Evolutionary conservation across 2,329 filamentous ascomycete species (phyloP).

Genomic region (Dothidotthia symphoricarpi): DNA sequence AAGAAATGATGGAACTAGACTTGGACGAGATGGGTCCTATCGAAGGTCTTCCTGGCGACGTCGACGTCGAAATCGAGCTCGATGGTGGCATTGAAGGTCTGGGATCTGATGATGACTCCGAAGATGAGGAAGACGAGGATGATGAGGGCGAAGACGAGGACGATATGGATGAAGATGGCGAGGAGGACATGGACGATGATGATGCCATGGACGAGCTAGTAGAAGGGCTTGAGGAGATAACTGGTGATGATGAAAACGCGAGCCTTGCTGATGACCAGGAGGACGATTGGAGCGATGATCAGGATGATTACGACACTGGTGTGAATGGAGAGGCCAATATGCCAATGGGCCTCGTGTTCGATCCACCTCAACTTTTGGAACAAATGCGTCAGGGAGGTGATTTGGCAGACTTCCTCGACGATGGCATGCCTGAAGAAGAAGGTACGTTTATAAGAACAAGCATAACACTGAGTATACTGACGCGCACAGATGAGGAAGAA

Average conservation of each 20-base stretch:
- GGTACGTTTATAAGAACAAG: conserved; percentile 48
- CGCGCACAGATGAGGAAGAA: conserved; percentile 59
- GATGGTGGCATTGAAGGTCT: conserved; percentile 63
- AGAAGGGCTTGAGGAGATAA: conserved; percentile 46
- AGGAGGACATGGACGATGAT: conserved; percentile 41
- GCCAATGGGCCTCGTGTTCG: conserved; percentile 40
- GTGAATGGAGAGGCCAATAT: conserved; percentile 56
- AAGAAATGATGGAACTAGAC: conserved; percentile 77
- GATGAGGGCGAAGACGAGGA: conserved; percentile 50
- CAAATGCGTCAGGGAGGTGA: conserved; percentile 46
- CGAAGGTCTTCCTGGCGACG: conserved; percentile 62
- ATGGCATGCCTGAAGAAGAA: conserved; percentile 57
- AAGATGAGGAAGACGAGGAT: conserved; percentile 56
- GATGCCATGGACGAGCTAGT: conserved; percentile 27
- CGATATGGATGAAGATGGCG: conserved; percentile 51
- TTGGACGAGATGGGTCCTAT: conserved; percentile 74
- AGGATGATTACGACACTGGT: conserved; percentile 45
- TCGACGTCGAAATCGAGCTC: conserved; percentile 85
- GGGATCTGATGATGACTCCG: conserved; percentile 54
- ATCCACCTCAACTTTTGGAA: conserved; percentile 41
- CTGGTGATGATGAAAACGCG: conserved; percentile 49
- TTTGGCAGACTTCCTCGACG: conserved; percentile 55
- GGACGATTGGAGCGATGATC: conserved; percentile 48
- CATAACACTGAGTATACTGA: conserved; percentile 3
- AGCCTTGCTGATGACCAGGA: conserved; percentile 44